phyloP scores from a whole-genome alignment of 1,139 yeast genomes.

The Debaryomycetaceae sp. region DNA sequence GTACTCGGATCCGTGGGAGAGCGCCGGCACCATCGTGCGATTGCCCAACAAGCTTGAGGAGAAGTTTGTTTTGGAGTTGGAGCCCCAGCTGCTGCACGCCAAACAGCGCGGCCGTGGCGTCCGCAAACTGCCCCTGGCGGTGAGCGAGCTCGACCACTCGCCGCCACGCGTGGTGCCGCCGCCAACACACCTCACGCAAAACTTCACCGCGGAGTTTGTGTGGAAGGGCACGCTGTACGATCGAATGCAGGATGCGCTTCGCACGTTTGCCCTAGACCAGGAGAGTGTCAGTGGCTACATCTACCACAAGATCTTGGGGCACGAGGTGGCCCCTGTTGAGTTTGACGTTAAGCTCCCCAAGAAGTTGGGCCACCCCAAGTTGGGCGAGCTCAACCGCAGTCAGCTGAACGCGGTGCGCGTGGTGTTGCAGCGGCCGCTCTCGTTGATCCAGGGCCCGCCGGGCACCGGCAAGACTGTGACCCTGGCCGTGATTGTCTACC shows the following conservation, averaged over 20 bases:
- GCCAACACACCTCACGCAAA: slow-evolving; percentile 61
- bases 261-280: slow-evolving; percentile 64
- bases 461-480: slow-evolving; percentile 97
- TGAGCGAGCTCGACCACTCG: slow-evolving; percentile 55
- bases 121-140: too few relatives aligned
- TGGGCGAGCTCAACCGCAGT: slow-evolving; percentile 69
- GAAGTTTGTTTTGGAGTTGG: slow-evolving; percentile 70
- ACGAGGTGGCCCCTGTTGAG: slow-evolving; percentile 63
- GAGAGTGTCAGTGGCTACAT: slow-evolving; percentile 73
- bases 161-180: slow-evolving; percentile 14
- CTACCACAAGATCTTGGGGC: slow-evolving; percentile 80
- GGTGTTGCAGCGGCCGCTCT: slow-evolving; percentile 70
- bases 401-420: slow-evolving; percentile 74
- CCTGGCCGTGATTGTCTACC: slow-evolving; percentile 84
- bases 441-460: slow-evolving; percentile 97
- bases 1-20: slow-evolving; percentile 59
- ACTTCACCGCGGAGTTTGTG: slow-evolving; percentile 81
- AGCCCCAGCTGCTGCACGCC: slow-evolving; percentile 19
- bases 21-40: slow-evolving; percentile 66
- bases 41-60: slow-evolving; percentile 68
- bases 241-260: slow-evolving; percentile 80
- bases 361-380: slow-evolving; percentile 59
- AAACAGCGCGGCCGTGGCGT: too few relatives aligned
- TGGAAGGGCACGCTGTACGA: slow-evolving; percentile 86
- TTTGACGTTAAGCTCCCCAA: slow-evolving; percentile 60